Conservation (phyloP, 768 basidiomycete species). For the Coprinellus micaceus region DNA sequence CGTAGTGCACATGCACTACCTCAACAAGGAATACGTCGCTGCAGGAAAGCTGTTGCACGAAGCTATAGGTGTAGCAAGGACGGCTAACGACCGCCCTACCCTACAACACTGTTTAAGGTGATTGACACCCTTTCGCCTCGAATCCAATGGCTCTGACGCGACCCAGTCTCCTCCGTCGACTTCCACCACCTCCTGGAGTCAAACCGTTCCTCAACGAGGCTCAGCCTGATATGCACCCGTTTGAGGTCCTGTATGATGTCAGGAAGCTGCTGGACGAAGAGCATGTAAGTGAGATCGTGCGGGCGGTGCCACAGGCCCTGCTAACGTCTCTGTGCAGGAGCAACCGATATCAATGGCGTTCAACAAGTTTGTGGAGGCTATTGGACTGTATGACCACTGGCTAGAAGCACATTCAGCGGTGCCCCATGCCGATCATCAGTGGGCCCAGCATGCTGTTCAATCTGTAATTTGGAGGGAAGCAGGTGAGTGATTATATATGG, state of each 20-base stretch:
- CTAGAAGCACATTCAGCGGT: conserved; percentile 51
- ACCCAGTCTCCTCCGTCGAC: conserved; percentile 64
- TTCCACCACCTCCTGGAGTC: conserved; percentile 50
- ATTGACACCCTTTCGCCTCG: neutral
- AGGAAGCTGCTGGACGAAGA: conserved; percentile 68
- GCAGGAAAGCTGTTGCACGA: conserved; percentile 67
- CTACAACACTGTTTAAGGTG: conserved; percentile 81
- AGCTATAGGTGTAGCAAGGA: conserved; percentile 75
- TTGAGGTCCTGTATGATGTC: conserved; percentile 74
- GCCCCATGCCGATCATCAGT: conserved; percentile 56
- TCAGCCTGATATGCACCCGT: conserved; percentile 70
- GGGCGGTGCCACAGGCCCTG: neutral
- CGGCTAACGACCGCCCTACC: conserved; percentile 64
- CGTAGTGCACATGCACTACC: conserved; percentile 74
- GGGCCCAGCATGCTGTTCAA: conserved; percentile 72
- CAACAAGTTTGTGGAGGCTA: conserved; percentile 60
- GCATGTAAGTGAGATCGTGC: conserved; percentile 41
- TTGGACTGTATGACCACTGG: conserved; percentile 71
- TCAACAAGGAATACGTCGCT: conserved; percentile 62
- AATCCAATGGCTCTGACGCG: conserved; percentile 3
- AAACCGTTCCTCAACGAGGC: conserved; percentile 65
- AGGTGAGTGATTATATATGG: conserved; percentile 39
- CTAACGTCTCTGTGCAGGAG: conserved; percentile 37
- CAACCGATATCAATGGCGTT: conserved; percentile 71
- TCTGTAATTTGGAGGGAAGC: conserved; percentile 67